phyloP scores from a whole-genome alignment of 306 rosid genomes.

The Ormosia emarginata region DNA sequence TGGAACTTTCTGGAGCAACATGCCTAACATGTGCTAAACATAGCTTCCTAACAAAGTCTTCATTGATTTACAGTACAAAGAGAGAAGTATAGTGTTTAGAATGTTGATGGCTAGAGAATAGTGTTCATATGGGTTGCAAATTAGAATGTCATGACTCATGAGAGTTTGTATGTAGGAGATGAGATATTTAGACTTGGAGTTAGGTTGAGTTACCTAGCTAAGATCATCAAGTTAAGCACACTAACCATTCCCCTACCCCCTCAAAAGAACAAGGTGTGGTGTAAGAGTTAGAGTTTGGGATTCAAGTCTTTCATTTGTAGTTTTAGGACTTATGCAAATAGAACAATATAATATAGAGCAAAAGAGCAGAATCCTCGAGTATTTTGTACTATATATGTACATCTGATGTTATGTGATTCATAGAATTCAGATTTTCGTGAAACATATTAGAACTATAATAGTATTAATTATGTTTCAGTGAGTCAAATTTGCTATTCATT shows the following conservation, averaged over 20 bases:
- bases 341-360: background rate
- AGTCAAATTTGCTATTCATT: background rate
- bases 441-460: background rate
- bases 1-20: conserved; percentile 41
- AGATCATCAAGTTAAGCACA: background rate
- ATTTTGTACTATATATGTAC: background rate
- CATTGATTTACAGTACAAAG: background rate
- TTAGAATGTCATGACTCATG: background rate
- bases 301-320: background rate
- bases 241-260: background rate
- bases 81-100: background rate
- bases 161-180: background rate
- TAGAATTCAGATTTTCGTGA: background rate
- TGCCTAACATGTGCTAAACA: conserved; percentile 40
- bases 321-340: background rate
- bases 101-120: conserved; percentile 15
- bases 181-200: background rate
- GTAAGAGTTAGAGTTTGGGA: background rate
- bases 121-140: background rate
- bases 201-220: background rate
- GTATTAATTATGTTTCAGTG: background rate
- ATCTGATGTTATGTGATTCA: background rate
- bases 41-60: background rate
- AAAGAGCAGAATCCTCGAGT: background rate
- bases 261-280: background rate